Evolutionary conservation across 1,284 basidiomycete genomes (phyloP).

Genomic region (Earliella scabrosa): DNA sequence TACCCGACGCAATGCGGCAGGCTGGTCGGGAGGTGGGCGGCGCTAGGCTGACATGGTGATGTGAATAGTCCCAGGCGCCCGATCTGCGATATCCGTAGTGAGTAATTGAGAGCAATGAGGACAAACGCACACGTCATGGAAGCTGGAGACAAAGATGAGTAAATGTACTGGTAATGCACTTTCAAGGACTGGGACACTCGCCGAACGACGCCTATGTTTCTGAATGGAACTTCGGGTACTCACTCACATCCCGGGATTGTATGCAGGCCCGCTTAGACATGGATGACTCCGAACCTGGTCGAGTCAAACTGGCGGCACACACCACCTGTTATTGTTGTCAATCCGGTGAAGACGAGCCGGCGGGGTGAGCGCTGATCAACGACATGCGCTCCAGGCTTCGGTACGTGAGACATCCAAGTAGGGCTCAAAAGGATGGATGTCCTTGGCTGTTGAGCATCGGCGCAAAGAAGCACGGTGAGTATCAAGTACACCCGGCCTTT

Average conservation of each 20-base stretch:
- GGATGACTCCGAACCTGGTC: background rate
- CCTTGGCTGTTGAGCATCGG: too few species aligned
- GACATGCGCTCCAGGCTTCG: background rate
- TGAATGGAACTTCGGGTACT: background rate
- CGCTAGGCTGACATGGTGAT: background rate
- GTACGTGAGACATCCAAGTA: background rate
- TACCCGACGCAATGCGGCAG: background rate
- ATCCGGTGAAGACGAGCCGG: background rate
- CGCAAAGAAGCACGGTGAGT: too few species aligned
- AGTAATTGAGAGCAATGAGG: background rate
- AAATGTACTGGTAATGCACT: too few species aligned
- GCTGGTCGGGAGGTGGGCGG: too few species aligned
- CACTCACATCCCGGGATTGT: background rate
- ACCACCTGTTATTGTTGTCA: conserved; percentile 2
- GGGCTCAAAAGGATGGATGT: too few species aligned
- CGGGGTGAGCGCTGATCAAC: background rate
- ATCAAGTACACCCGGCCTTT: too few species aligned
- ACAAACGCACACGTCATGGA: too few species aligned
- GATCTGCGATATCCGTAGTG: background rate
- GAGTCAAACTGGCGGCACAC: background rate
- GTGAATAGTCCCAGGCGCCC: background rate
- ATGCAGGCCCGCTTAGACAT: background rate
- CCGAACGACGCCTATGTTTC: too few species aligned
- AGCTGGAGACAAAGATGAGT: too few species aligned
- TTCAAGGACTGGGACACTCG: too few species aligned